Evolutionary conservation across 495 filamentous ascomycete genomes (phyloP).

Genomic region (Penicillium soppii): DNA sequence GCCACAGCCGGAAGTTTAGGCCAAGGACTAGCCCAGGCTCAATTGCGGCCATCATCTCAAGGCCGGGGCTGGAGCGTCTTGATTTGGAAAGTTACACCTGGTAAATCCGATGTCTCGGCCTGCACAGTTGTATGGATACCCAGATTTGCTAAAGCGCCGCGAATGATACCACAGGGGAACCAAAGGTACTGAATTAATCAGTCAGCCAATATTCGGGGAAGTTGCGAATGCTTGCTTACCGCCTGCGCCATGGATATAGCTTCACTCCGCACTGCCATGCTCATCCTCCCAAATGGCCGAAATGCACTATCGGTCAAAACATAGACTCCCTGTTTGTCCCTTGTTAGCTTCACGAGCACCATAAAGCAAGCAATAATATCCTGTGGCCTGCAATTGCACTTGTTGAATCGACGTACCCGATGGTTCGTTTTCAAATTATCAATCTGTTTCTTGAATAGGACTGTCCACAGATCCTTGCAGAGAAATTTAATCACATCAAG

Average conservation of each 20-base stretch:
- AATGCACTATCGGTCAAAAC: constrained; percentile 94
- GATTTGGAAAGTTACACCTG: constrained; percentile 92
- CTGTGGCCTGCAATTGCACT: neutral
- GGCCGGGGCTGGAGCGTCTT: constrained; percentile 70
- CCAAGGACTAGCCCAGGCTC: constrained; percentile 4
- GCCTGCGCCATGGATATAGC: constrained; percentile 75
- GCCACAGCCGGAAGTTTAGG: neutral
- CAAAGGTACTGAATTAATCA: constrained; percentile 68
- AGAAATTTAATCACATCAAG: constrained; percentile 95
- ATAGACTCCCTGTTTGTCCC: constrained; percentile 71
- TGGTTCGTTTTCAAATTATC: constrained; percentile 99
- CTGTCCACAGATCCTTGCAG: constrained; percentile 95
- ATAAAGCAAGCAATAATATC: neutral
- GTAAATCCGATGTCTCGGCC: constrained; percentile 81
- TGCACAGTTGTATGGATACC: constrained; percentile 90
- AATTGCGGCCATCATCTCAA: constrained; percentile 17
- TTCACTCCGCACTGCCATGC: constrained; percentile 67
- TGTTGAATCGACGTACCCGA: constrained; percentile 52
- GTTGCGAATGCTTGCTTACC: constrained; percentile 49
- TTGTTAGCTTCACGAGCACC: constrained; percentile 3
- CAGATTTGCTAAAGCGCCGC: constrained; percentile 84
- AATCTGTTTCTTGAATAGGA: constrained; percentile 93
- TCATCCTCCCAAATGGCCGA: constrained; percentile 85
- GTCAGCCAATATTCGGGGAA: neutral
- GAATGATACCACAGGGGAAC: constrained; percentile 90